Base-by-base conservation (phyloP, 495 filamentous ascomycete genomes). In the Neurospora pannonica region DNA sequence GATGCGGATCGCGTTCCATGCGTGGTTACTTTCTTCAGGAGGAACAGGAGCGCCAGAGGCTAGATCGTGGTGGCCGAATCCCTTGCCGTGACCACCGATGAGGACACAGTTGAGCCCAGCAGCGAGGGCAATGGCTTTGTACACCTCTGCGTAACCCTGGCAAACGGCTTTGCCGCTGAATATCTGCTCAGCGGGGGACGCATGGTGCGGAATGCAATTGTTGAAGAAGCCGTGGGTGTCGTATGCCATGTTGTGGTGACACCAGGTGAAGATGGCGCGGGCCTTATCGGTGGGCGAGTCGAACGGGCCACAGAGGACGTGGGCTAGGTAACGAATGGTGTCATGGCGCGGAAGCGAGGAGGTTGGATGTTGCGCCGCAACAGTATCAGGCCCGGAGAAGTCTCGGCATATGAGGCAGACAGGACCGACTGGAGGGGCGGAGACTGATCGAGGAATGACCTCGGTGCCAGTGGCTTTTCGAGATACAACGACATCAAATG, bases 1-100 rank as follows among this genome's bases (percentile, higher is more conserved):
- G 72, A 98, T 94, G 69, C 88, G 88, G 21, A 98, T 92, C 0
- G 91, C 96, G 78, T 95, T 98, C 96, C 96, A 99, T 8, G 96
- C 96, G 82, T 99, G 85, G 31, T 87, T 88, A 5, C 82, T 81
- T 74, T 90, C 86, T 2, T 62, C 76, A 0, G 89, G 86, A 1
- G 94, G 93, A 0, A 89, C 71, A 0, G 84, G 79, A 15, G 89
- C 82, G 5, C 90, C 90, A 0, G 87, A 85, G 28, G 81, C 78
- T 0, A 91, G 70, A 36, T 88, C 81, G 0, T 72, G 77, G 78
- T 92, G 91, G 9, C 94, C 92, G 77, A 86, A 95, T 4, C 96
- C 96, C 80, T 98, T 98, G 46, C 94, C 94, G 78, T 97, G 92
- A 15, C 96, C 96, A 24, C 82, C 80, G 10, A 98, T 84, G 3